These are phyloP conservation scores for Backusella sp. DNA, from an alignment of 192 early-diverging fungal species.

Conservation along the genomic window DNA sequence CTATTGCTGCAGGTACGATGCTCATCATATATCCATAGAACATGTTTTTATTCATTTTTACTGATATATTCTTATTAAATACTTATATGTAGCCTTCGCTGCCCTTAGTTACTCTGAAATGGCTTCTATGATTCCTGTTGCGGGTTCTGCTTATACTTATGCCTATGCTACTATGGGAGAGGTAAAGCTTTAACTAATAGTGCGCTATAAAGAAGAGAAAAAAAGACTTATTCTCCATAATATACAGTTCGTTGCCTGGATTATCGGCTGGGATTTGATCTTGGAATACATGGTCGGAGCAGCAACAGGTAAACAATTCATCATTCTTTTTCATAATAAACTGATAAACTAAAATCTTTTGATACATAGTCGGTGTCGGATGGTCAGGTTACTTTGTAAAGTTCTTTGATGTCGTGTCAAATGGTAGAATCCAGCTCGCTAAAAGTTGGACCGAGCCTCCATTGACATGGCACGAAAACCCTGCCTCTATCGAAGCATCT, in stretches of 20 bases:
- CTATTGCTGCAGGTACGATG: constrained; percentile 56
- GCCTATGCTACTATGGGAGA: constrained; percentile 88
- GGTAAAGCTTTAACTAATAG: constrained; percentile 3
- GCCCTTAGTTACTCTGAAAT: constrained; percentile 87
- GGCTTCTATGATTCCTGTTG: constrained; percentile 82
- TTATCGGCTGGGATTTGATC: constrained; percentile 89
- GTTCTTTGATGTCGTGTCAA: constrained; percentile 66
- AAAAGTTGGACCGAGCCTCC: constrained; percentile 66
- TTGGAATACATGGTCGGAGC: constrained; percentile 87
- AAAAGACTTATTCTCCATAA: background rate
- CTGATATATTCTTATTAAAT: background rate
- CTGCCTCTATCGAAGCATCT: constrained; percentile 26
- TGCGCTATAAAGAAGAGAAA: background rate
- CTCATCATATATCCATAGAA: background rate
- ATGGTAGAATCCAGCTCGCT: constrained; percentile 37
- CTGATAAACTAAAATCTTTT: background rate
- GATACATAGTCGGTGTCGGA: constrained; percentile 61
- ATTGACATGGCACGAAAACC: constrained; percentile 61
- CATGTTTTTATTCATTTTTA: background rate
- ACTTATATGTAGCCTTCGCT: constrained; percentile 45
- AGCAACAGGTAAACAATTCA: constrained; percentile 50
- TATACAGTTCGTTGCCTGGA: constrained; percentile 70
- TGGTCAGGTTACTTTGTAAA: constrained; percentile 84
- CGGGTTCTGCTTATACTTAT: constrained; percentile 86
- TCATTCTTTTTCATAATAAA: background rate